Percentiles rank a stretch among this genome's conserved stretches.
Conservation (phyloP, 352 stramenopile genomes). For the Chrysophaeum taylorii region DNA sequence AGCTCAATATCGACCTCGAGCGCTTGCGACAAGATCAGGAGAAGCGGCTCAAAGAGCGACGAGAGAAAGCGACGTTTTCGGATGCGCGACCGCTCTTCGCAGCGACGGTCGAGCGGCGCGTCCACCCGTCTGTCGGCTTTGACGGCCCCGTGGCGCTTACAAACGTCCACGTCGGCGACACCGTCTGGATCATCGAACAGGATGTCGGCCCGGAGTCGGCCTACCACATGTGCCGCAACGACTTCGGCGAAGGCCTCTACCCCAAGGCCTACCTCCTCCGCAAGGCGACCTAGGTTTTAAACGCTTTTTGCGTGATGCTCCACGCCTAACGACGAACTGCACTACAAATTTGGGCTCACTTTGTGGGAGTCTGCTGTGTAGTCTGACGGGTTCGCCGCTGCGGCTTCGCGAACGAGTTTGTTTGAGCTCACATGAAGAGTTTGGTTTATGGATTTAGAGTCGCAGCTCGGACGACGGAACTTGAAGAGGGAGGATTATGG, state of each 20-base stretch:
- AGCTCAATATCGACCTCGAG: neutral
- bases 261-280: neutral
- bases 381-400: too few relatives aligned
- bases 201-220: neutral
- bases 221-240: slow-evolving; percentile 4
- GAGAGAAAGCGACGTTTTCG: neutral
- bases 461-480: too few relatives aligned
- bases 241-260: slow-evolving; percentile 6
- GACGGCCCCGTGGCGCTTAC: slow-evolving; percentile 2
- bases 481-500: too few relatives aligned
- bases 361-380: too few relatives aligned
- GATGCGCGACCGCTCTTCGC: neutral
- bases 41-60: neutral
- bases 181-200: neutral
- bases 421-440: too few relatives aligned
- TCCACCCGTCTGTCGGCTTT: neutral
- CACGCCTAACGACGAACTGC: too few relatives aligned
- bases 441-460: too few relatives aligned
- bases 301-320: too few relatives aligned
- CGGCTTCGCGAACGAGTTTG: too few relatives aligned
- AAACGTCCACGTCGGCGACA: neutral
- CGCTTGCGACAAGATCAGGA: neutral
- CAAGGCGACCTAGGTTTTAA: too few relatives aligned
- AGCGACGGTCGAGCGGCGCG: neutral
- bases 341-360: too few relatives aligned